phyloP scores from a whole-genome alignment of 2,329 filamentous ascomycete genomes.

The Colletotrichum orbiculare region DNA sequence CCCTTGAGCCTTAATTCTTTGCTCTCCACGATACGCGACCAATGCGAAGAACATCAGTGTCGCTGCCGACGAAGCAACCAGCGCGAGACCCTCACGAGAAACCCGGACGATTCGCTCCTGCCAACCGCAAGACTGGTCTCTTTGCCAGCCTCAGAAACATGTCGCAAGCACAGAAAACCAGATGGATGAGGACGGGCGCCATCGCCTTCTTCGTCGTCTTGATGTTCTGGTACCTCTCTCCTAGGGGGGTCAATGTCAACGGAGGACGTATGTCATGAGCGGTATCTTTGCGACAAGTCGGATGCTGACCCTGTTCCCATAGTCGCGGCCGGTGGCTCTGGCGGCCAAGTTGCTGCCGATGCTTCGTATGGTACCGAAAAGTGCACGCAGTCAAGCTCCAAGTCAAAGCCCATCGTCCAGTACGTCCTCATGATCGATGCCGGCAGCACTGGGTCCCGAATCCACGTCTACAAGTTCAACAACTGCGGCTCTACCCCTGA shows the following conservation, averaged over 20 bases:
- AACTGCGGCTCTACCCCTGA: conserved; percentile 97
- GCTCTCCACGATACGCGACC: conserved; percentile 32
- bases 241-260: conserved; percentile 65
- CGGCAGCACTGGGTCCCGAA: conserved; percentile 95
- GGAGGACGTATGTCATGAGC: conserved; percentile 49
- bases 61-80: conserved; percentile 70
- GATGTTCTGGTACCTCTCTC: conserved; percentile 73
- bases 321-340: conserved; percentile 39
- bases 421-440: conserved; percentile 99
- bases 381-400: conserved; percentile 86
- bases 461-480: conserved; percentile 99
- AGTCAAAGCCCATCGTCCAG: conserved; percentile 93
- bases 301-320: conserved; percentile 40
- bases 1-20: conserved; percentile 16
- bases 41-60: conserved; percentile 75
- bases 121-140: conserved; percentile 58
- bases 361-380: conserved; percentile 74
- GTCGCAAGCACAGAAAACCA: conserved; percentile 72
- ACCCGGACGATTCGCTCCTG: conserved; percentile 66
- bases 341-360: conserved; percentile 67
- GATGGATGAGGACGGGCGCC: conserved; percentile 73
- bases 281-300: too few relatives aligned
- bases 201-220: conserved; percentile 70
- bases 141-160: conserved; percentile 59
- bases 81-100: conserved; percentile 74